phyloP scores from a whole-genome alignment of 2,329 filamentous ascomycete species.

The Eurotiales sp. region DNA sequence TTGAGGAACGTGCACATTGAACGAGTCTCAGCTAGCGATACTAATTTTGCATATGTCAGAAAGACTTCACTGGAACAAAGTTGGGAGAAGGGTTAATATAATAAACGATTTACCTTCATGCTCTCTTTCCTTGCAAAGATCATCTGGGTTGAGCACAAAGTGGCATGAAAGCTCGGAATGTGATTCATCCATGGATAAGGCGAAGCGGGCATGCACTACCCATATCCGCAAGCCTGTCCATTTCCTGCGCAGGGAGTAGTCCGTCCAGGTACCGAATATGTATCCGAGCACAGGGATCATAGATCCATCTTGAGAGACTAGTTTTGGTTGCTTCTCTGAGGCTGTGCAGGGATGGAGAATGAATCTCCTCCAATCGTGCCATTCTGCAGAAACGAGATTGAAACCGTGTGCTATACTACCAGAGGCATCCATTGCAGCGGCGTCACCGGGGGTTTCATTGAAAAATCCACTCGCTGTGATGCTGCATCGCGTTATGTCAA shows the following conservation, averaged over 20 bases:
- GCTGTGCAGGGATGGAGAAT: conserved; percentile 5
- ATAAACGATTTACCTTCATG: not conserved
- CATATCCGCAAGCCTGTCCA: conserved; percentile 8
- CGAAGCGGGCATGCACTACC: conserved; percentile 2
- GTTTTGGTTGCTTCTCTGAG: conserved; percentile 2
- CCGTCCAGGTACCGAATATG: conserved; percentile 9
- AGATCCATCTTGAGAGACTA: conserved; percentile 3
- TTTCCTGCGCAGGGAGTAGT: not conserved
- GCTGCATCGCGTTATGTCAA: not conserved
- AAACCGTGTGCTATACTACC: not conserved
- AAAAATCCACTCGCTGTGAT: not conserved
- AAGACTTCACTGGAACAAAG: not conserved
- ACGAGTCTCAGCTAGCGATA: not conserved
- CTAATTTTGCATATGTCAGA: not conserved
- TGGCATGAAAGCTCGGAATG: not conserved
- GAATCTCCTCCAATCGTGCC: conserved; percentile 11
- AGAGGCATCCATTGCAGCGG: not conserved
- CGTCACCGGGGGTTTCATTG: conserved; percentile 9
- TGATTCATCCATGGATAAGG: not conserved
- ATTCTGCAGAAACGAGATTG: conserved; percentile 8
- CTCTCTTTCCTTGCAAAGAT: conserved; percentile 1
- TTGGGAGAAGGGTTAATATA: not conserved
- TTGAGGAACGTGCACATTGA: conserved; percentile 8
- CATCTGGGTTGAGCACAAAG: conserved; percentile 6
- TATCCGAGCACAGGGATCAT: conserved; percentile 6